Evolutionary conservation across 306 rosid genomes (phyloP).

Genomic region (Castanospermum australe): DNA sequence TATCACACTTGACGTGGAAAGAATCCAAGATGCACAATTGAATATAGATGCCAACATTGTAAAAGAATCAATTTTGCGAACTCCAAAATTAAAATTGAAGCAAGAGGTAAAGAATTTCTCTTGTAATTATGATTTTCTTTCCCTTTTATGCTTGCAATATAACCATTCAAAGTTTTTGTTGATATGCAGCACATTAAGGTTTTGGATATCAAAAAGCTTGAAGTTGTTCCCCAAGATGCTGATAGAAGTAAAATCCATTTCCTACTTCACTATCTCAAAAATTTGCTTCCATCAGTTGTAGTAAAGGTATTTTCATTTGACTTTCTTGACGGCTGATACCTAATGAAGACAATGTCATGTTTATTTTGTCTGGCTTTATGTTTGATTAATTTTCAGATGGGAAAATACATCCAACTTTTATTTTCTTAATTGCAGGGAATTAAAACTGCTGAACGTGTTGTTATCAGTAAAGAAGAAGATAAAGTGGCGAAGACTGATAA

Average conservation of each 20-base stretch:
- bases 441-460: slow-evolving; percentile 73
- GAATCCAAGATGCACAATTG: slow-evolving; percentile 62
- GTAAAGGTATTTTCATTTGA: slow-evolving; percentile 59
- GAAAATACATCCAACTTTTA: background rate
- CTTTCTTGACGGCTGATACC: slow-evolving; percentile 22
- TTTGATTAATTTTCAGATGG: slow-evolving; percentile 6
- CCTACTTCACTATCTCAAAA: slow-evolving; percentile 66
- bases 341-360: background rate
- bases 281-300: slow-evolving; percentile 66
- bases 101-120: slow-evolving; percentile 57
- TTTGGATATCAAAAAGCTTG: slow-evolving; percentile 65
- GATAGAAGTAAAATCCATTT: slow-evolving; percentile 72
- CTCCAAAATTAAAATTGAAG: slow-evolving; percentile 75
- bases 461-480: slow-evolving; percentile 54
- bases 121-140: slow-evolving; percentile 6
- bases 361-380: background rate
- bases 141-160: slow-evolving; percentile 20
- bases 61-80: slow-evolving; percentile 65
- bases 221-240: slow-evolving; percentile 53
- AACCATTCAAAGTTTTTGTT: slow-evolving; percentile 27
- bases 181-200: slow-evolving; percentile 70
- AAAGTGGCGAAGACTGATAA: slow-evolving; percentile 39
- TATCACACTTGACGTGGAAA: slow-evolving; percentile 68
- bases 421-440: slow-evolving; percentile 67
- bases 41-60: slow-evolving; percentile 72